Evolutionary conservation across 306 rosid species (phyloP).

Genomic region (Betula pendula): DNA sequence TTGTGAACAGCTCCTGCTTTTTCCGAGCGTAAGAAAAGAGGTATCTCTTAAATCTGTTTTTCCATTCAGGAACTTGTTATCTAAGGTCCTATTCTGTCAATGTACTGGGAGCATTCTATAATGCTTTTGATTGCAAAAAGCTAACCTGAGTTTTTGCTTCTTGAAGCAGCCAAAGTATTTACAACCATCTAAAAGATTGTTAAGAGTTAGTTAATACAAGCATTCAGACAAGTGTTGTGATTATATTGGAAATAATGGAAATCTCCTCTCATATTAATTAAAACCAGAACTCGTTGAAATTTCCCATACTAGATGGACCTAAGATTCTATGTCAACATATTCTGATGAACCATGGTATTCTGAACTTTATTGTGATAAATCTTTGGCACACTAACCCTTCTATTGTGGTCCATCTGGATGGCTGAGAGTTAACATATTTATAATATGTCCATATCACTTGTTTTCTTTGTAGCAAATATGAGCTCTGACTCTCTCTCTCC

Average conservation of each 20-base stretch:
- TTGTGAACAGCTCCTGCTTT: background rate
- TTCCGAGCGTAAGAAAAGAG: background rate
- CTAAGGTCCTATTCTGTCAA: background rate
- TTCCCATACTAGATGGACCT: background rate
- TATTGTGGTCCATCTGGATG: background rate
- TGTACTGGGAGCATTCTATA: background rate
- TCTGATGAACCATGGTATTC: background rate
- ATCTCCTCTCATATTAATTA: background rate
- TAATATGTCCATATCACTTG: background rate
- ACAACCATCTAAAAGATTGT: background rate
- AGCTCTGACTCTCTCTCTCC: background rate
- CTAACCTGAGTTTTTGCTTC: background rate
- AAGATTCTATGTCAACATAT: background rate
- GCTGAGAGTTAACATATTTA: background rate
- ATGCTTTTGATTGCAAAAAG: background rate
- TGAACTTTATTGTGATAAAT: background rate
- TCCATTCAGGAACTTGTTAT: background rate
- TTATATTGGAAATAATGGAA: background rate
- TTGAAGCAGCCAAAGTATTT: background rate
- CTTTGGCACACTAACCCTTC: background rate
- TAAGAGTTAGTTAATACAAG: background rate
- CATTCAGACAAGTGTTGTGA: background rate
- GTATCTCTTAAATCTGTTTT: background rate
- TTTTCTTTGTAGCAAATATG: background rate
- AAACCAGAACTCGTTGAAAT: background rate